Evolutionary conservation across 805 yeast genomes (phyloP), one percentile per base, ranked within the genome.

Genomic region (Starmerella etchellsii): DNA sequence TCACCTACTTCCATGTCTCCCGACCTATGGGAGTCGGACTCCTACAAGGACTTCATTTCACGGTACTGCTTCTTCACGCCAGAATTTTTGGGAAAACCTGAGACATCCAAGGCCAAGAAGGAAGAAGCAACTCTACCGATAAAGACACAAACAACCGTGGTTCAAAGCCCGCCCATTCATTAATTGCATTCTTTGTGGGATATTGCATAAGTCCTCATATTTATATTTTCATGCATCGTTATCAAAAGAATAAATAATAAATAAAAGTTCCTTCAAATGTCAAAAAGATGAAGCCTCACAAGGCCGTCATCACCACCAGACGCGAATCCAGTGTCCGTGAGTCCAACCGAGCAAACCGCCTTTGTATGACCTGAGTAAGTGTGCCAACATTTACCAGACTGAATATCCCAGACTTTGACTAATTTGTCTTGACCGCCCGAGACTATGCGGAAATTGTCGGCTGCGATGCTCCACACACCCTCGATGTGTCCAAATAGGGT

Each of bases 401-500:
- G 96, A 46, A 91, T 66, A 58, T 91, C 98, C 98, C 98, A 91
- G 6, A 91, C 81, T 59, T 81, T 88, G 46, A 82, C 82, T 27
- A 76, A 67, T 47, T 84, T 72, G 64, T 91, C 98, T 56, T 91
- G 96, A 1, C 95, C 87, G 1, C 97, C 97, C 53, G 91, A 78
- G 10, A 88, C 81, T 34, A 91, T 81, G 50, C 98, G 71, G 68
- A 91, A 91, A 30, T 87, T 85, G 64, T 91, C 97, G 1, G 96
- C 94, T 15, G 91, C 84, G 41, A 91, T 80, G 32, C 88, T 84
- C 96, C 97, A 88, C 16, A 91, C 95, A 19, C 98, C 98, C 61
- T 91, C 97, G 40, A 88, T 84, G 57, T 91, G 98, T 2, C 98
- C 98, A 64, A 88, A 91, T 60, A 91, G 88, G 0, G 98, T 91